Base-by-base conservation (phyloP, 345 rosid species). In the Gynandropsis gynandra region DNA sequence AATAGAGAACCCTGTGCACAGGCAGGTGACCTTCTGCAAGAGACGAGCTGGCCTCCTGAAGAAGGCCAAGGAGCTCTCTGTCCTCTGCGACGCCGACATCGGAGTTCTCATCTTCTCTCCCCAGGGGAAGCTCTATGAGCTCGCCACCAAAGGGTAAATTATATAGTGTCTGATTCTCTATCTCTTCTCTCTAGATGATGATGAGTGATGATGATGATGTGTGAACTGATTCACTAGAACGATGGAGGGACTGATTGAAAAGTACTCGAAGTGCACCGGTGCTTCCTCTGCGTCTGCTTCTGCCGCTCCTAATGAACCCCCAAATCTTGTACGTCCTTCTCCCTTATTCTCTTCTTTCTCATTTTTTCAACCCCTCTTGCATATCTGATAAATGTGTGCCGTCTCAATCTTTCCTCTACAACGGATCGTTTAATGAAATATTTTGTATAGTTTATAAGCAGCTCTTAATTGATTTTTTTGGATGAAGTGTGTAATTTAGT, bases 1-100 rank as follows among this genome's bases (percentile, higher is more conserved):
- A 36, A 78, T 89, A 5, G 90, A 89, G 76, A 89, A 89, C 50
- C 86, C 84, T 4, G 95, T 85, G 52, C 97, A 86, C 71, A 61
- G 95, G 58, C 97, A 89, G 69, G 97, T 89, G 14, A 89, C 94
- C 66, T 89, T 89, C 82, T 89, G 97, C 74, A 89, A 89, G 75
- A 85, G 97, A 12, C 82, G 97, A 41, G 66, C 84, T 1, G 97
- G 97, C 8, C 93, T 89, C n/a, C 87, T 89, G 17, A 86, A 89
- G 81, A 89, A 89, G 78, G 97, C 94, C n/a, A 89, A 76, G 67
- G 97, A 89, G 77, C 95, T 89, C 43, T 83, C 95, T 50, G 85
- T 89, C 47, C 78, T 89, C 1, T 89, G 97, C 27, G 97, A 89
- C 56, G 97, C 95, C 14, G 94, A 89, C 53, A 81, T 89, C 54